Conservation (phyloP, 306 rosid genomes). For the Alnus glutinosa region DNA sequence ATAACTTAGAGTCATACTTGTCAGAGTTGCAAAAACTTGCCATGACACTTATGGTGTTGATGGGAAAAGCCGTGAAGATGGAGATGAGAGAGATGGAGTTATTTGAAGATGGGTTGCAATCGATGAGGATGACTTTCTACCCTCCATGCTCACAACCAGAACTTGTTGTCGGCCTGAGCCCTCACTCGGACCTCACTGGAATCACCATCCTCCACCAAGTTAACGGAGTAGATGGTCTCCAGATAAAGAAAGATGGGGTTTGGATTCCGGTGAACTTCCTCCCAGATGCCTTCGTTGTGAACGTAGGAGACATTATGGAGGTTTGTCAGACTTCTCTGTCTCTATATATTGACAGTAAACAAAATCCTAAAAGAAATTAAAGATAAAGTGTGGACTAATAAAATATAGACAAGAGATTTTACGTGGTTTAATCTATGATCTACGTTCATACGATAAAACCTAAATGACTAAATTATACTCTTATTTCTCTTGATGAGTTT, state of each 20-base stretch:
- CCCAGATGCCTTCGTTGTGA: conserved; percentile 57
- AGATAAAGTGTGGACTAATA: too few species aligned
- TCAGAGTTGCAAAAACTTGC: conserved; percentile 45
- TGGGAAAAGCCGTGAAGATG: conserved; percentile 51
- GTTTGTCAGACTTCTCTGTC: conserved; percentile 32
- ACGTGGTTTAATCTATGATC: too few species aligned
- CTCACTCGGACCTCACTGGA: conserved; percentile 70
- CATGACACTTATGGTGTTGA: conserved; percentile 37
- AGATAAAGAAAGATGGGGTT: conserved; percentile 66
- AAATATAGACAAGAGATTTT: too few species aligned
- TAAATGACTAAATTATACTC: too few species aligned
- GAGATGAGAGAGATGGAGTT: conserved; percentile 46
- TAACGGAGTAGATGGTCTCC: conserved; percentile 71
- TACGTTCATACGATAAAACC: too few species aligned
- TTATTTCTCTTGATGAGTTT: too few species aligned
- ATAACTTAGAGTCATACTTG: conserved; percentile 51
- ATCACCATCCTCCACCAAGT: conserved; percentile 70
- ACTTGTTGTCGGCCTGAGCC: conserved; percentile 53
- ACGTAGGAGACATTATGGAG: conserved; percentile 82
- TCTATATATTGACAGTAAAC: too few species aligned
- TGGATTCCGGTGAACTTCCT: conserved; percentile 66
- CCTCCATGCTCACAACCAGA: conserved; percentile 82
- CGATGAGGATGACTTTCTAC: conserved; percentile 71
- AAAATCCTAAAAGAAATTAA: too few species aligned
- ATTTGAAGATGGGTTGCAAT: conserved; percentile 67